A percentile compares a stretch with the other conserved stretches of the same genome.
Evolutionary conservation across 2,329 filamentous ascomycete genomes (phyloP).

Genomic region (Xylariaceae sp.): DNA sequence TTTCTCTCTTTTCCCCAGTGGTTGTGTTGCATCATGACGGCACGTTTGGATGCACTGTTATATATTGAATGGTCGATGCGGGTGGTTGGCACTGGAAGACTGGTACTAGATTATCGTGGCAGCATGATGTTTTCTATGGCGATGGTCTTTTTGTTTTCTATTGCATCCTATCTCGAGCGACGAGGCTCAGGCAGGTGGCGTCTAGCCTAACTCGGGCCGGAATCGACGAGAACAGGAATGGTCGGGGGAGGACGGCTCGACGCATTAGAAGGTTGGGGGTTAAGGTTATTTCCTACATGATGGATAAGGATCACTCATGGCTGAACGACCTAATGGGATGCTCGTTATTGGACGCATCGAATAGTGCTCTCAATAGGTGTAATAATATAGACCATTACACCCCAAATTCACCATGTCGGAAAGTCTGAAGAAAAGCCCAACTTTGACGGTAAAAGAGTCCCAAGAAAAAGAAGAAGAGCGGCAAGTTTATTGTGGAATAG

Average conservation of each 20-base stretch:
- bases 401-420: background rate
- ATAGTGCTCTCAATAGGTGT: slow-evolving; percentile 7
- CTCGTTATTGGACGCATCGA: slow-evolving; percentile 1
- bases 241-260: slow-evolving; percentile 30
- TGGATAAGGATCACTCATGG: background rate
- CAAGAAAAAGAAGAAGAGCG: too few species aligned
- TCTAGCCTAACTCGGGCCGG: slow-evolving; percentile 29
- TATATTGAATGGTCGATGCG: background rate
- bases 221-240: slow-evolving; percentile 4
- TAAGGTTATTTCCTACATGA: slow-evolving; percentile 2
- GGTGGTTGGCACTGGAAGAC: background rate
- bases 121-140: background rate
- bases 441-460: too few species aligned
- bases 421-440: background rate
- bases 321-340: background rate
- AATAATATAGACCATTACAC: slow-evolving; percentile 1
- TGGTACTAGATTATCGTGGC: slow-evolving; percentile 6
- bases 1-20: background rate
- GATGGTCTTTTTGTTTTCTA: slow-evolving; percentile 6
- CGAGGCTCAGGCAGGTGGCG: slow-evolving; percentile 20
- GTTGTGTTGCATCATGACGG: background rate
- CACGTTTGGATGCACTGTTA: background rate
- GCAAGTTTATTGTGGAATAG: background rate
- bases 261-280: slow-evolving; percentile 17
- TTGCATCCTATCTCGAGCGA: slow-evolving; percentile 23